Base-by-base conservation (phyloP, 2,329 filamentous ascomycete species). In the Tolypocladium pustulatum region DNA sequence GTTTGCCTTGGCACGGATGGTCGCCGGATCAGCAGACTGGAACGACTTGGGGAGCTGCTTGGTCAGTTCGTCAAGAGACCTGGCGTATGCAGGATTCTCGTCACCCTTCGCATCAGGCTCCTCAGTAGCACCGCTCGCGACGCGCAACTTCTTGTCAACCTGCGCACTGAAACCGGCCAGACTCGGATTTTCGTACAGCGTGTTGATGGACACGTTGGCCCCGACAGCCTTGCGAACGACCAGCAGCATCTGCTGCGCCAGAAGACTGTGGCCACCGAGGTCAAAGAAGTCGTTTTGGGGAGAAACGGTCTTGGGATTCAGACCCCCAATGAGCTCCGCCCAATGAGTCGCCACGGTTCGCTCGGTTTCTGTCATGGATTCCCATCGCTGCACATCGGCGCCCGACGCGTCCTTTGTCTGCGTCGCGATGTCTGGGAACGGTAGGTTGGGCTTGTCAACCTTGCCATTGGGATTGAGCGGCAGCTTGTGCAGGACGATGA, bases 181-280 rank as follows among this genome's bases (percentile, higher is more conserved):
- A 22, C 63, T 68, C 6, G 69, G 61, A 53, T 69, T 61, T 36
- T 61, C 57, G 56, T 72, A 75, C 3, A 75, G 65, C 0, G 61
- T 57, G 56, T 62, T 65, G 63, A 75, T 72, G 25, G 68, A 59
- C 1, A 75, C 59, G 36, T 73, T 64, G 41, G 63, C 67, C 3
- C 63, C 65, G 27, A 69, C 52, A 1, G 54, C 58, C 66, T 72
- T 70, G 56, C 69, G 66, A 30, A 71, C 57, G 57, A 84, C 81
- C 60, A 95, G 83, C 10, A 96, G 80, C 69, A 97, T 83, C 58
- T 89, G 87, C 62, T 84, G 77, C 4, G 91, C 90, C 52, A 96
- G 75, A 10, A 75, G 63, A 65, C 67, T 71, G 65, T 76, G 73
- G 3, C 74, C 72, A 61, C 74, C 74, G 12, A 61, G 55, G 22